phyloP scores from a whole-genome alignment of 352 stramenopile genomes.

The Phytopythium vexans region DNA sequence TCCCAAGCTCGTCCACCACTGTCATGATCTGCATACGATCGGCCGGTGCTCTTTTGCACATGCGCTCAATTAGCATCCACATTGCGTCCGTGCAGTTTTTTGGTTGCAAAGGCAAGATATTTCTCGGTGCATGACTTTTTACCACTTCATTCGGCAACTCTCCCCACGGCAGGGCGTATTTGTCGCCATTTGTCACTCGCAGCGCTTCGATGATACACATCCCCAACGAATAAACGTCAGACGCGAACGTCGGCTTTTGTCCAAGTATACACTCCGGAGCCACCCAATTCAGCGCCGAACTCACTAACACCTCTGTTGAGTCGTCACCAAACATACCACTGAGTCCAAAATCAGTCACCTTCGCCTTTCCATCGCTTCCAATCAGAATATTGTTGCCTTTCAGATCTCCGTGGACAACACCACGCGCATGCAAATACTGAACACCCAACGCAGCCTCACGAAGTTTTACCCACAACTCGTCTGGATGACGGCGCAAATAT shows the following conservation, averaged over 20 bases:
- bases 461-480: conserved; percentile 24
- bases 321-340: conserved; percentile 7
- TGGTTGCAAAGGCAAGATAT: not conserved
- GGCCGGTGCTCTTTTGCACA: not conserved
- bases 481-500: conserved; percentile 15
- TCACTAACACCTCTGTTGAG: conserved; percentile 4
- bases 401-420: conserved; percentile 32
- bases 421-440: conserved; percentile 26
- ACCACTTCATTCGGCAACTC: not conserved
- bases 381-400: conserved; percentile 35
- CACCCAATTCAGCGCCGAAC: conserved; percentile 15
- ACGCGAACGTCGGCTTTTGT: conserved; percentile 9
- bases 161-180: not conserved
- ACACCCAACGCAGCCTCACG: conserved; percentile 23
- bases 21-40: not conserved
- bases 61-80: not conserved
- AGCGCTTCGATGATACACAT: too few relatives aligned
- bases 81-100: not conserved
- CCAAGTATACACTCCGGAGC: conserved; percentile 10
- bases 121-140: not conserved
- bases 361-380: conserved; percentile 22
- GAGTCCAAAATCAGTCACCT: conserved; percentile 29
- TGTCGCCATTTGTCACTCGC: not conserved
- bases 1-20: not conserved
- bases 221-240: too few relatives aligned